phyloP scores from a whole-genome alignment of 345 rosid genomes.

The Lepidium africanum region DNA sequence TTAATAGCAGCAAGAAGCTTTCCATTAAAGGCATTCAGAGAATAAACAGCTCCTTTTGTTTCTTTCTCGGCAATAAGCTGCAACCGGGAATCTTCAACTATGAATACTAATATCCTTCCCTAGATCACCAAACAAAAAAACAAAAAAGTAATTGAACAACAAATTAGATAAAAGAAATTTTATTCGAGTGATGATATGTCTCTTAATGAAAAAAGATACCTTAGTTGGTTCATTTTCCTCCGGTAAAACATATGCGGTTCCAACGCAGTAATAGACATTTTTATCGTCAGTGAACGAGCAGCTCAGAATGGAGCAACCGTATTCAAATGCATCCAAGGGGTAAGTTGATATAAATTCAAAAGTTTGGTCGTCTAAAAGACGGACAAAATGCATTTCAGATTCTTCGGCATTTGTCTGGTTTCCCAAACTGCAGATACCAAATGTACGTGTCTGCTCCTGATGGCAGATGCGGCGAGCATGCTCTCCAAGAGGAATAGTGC shows the following conservation, averaged over 20 bases:
- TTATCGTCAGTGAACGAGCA: conserved; percentile 81
- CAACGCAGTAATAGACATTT: conserved; percentile 90
- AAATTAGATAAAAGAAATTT: background rate
- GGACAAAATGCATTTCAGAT: conserved; percentile 73
- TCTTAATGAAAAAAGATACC: conserved; percentile 34
- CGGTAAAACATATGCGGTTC: conserved; percentile 94
- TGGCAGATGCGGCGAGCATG: conserved; percentile 96
- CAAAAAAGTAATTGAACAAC: background rate
- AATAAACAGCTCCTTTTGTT: conserved; percentile 94
- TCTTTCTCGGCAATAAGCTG: conserved; percentile 94
- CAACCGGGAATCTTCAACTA: conserved; percentile 82
- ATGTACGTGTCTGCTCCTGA: conserved; percentile 93
- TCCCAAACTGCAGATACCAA: conserved; percentile 85
- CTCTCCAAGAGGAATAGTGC: conserved; percentile 95
- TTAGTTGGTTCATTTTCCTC: conserved; percentile 96
- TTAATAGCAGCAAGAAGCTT: conserved; percentile 91
- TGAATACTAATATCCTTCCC: conserved; percentile 89
- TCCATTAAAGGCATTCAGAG: conserved; percentile 88
- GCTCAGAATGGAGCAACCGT: conserved; percentile 88
- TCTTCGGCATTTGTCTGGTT: conserved; percentile 72
- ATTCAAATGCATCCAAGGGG: conserved; percentile 81
- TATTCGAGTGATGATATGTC: background rate
- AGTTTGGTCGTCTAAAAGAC: conserved; percentile 86
- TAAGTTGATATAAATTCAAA: conserved; percentile 80
- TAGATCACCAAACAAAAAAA: conserved; percentile 4